Evolutionary conservation across 768 basidiomycete genomes (phyloP).

Genomic region (Sporobolomyces phaffii): DNA sequence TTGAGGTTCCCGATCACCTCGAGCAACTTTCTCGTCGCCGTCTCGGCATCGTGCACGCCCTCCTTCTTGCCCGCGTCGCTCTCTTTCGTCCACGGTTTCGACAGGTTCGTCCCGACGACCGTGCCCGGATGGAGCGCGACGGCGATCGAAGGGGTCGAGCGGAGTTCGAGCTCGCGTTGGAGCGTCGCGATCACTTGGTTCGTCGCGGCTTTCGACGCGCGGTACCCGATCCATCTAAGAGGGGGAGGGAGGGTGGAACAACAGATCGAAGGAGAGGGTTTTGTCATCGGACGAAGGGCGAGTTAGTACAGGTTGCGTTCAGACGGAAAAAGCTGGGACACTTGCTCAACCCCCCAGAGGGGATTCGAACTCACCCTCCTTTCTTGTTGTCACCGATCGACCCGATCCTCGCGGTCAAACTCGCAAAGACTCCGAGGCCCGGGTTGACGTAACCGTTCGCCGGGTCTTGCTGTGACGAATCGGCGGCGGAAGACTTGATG

Average conservation of each 20-base stretch:
- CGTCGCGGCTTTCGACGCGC: constrained; percentile 49
- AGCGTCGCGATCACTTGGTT: constrained; percentile 49
- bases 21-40: constrained; percentile 37
- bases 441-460: constrained; percentile 44
- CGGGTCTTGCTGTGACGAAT: constrained; percentile 42
- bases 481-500: constrained; percentile 35
- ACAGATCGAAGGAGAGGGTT: too few species aligned
- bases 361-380: constrained; percentile 43
- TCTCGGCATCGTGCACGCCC: constrained; percentile 46
- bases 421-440: constrained; percentile 45
- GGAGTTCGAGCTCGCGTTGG: constrained; percentile 47
- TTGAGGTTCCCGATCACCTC: constrained; percentile 31
- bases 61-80: constrained; percentile 44
- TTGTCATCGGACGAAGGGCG: too few species aligned
- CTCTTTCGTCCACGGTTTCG: constrained; percentile 39
- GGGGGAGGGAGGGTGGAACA: too few species aligned
- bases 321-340: constrained; percentile 36
- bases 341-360: constrained; percentile 15
- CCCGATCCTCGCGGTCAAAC: constrained; percentile 49
- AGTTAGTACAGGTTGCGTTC: too few species aligned
- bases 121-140: constrained; percentile 41
- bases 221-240: constrained; percentile 30
- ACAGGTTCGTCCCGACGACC: constrained; percentile 37
- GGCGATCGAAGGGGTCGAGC: constrained; percentile 20
- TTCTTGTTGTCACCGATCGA: constrained; percentile 48